phyloP scores from a whole-genome alignment of 345 rosid genomes.

The Ceriops tagal region DNA sequence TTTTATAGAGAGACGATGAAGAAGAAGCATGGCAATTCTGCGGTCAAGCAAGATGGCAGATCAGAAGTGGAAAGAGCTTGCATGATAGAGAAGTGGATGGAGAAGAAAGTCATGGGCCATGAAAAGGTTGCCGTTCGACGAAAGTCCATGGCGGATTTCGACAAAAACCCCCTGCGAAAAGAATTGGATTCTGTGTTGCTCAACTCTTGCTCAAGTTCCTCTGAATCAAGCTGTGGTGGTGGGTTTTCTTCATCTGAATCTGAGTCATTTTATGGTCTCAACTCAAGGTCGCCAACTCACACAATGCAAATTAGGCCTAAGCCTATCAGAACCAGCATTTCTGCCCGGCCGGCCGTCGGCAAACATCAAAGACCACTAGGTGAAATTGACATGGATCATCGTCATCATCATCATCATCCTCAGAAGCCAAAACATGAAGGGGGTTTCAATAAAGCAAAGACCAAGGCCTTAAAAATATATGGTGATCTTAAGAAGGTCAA shows the following conservation, averaged over 20 bases:
- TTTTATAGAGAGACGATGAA: constrained; percentile 21
- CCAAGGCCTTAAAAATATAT: constrained; percentile 29
- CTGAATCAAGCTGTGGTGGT: constrained; percentile 1
- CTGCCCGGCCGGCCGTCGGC: not conserved
- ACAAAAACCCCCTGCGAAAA: constrained; percentile 1
- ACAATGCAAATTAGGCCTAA: constrained; percentile 37
- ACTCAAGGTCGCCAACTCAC: constrained; percentile 5
- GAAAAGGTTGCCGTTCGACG: constrained; percentile 32
- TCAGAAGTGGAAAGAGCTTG: constrained; percentile 25
- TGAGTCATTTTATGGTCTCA: constrained; percentile 1
- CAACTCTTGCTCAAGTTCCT: not conserved
- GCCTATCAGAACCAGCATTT: constrained; percentile 45
- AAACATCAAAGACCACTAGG: not conserved
- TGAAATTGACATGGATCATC: not conserved
- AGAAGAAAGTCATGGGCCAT: constrained; percentile 30
- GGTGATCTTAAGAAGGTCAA: constrained; percentile 32
- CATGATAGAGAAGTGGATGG: constrained; percentile 50
- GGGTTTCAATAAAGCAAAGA: constrained; percentile 25
- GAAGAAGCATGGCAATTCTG: constrained; percentile 13
- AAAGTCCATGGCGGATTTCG: constrained; percentile 43
- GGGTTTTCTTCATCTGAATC: constrained; percentile 1
- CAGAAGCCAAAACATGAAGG: constrained; percentile 18
- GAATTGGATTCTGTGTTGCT: not conserved
- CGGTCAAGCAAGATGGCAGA: constrained; percentile 7
- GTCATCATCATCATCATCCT: not conserved